Evolutionary conservation across 2,329 filamentous ascomycete genomes (phyloP).

Genomic region (Fusarium tupiense): DNA sequence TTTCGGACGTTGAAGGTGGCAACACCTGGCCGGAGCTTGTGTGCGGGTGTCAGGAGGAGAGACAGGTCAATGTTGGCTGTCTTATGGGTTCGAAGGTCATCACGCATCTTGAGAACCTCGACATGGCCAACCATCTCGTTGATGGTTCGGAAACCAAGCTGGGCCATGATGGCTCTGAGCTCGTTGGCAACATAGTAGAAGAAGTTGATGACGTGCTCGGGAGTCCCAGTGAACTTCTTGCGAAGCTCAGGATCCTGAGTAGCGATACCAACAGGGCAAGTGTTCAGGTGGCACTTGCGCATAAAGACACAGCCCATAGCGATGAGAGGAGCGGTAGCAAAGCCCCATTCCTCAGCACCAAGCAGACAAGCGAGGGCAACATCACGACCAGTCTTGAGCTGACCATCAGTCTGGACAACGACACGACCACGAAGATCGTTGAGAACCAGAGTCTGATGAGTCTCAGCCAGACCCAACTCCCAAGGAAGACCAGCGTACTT

Average conservation of each 20-base stretch:
- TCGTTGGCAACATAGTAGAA: conserved; percentile 98
- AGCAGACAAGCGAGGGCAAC: conserved; percentile 94
- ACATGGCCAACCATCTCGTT: conserved; percentile 98
- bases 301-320: conserved; percentile 98
- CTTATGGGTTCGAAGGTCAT: conserved; percentile 88
- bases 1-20: conserved; percentile 98
- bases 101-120: conserved; percentile 84
- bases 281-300: conserved; percentile 81
- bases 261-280: conserved; percentile 91
- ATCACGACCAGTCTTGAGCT: conserved; percentile 91
- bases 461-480: conserved; percentile 96
- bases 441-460: conserved; percentile 93
- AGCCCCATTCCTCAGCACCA: conserved; percentile 98
- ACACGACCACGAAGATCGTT: conserved; percentile 97
- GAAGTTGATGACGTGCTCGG: conserved; percentile 98
- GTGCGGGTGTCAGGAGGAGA: conserved; percentile 92
- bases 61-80: conserved; percentile 93
- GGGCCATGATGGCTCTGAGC: conserved; percentile 95
- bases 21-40: conserved; percentile 92
- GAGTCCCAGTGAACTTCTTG: conserved; percentile 92
- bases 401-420: conserved; percentile 95
- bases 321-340: conserved; percentile 92
- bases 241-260: conserved; percentile 94
- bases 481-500: conserved; percentile 97
- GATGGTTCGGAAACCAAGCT: conserved; percentile 91